Percentiles rank a stretch among this genome's conserved stretches.
phyloP scores from a whole-genome alignment of 2,329 filamentous ascomycete species.

The Nemania sp. region DNA sequence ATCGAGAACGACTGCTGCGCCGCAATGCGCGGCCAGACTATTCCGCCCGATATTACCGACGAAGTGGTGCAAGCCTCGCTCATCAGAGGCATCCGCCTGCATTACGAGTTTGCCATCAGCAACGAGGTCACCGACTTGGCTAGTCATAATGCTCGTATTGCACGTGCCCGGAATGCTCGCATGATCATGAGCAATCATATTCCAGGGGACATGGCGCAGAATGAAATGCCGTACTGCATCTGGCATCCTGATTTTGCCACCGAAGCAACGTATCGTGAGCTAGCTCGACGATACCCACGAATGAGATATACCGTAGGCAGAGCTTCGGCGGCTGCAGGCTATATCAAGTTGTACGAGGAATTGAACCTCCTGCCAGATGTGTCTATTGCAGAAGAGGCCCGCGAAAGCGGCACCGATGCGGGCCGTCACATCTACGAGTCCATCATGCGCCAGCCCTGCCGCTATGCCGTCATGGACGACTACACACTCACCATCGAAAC shows the following conservation, averaged over 20 bases:
- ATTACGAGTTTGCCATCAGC: constrained; percentile 1
- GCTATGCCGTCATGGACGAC: constrained; percentile 3
- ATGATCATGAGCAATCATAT: constrained; percentile 1
- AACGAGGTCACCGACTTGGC: not conserved
- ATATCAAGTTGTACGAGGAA: not conserved
- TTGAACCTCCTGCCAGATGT: not conserved
- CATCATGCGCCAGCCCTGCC: constrained; percentile 1
- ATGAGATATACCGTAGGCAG: constrained; percentile 1
- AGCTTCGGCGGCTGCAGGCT: constrained; percentile 1
- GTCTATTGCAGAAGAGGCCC: constrained; percentile 2
- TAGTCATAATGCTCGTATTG: not conserved
- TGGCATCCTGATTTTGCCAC: constrained; percentile 2
- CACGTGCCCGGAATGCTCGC: constrained; percentile 3
- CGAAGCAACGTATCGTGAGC: not conserved
- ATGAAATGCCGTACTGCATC: constrained; percentile 3
- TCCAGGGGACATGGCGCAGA: not conserved
- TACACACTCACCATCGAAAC: not conserved
- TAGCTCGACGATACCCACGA: not conserved
- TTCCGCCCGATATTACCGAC: not conserved
- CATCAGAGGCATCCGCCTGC: not conserved
- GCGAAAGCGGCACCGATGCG: not conserved
- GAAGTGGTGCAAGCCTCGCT: not conserved
- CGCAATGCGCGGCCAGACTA: not conserved
- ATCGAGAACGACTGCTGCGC: not conserved
- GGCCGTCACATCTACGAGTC: not conserved